phyloP scores from a whole-genome alignment of 1,284 basidiomycete species.

The Apiotrichum gracile region DNA sequence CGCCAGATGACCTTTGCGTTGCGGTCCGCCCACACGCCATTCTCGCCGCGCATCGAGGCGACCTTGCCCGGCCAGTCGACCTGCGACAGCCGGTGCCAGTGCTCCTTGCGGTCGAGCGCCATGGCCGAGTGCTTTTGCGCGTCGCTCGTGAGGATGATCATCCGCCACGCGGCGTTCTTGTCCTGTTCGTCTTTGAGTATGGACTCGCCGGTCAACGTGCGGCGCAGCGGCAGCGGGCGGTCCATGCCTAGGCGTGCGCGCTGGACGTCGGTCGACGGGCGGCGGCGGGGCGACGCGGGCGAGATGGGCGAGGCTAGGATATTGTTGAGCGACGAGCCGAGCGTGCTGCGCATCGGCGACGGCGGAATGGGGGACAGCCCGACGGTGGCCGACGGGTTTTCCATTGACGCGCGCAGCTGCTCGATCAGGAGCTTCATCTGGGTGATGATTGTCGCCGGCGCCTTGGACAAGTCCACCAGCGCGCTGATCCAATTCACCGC shows the following conservation, averaged over 20 bases:
- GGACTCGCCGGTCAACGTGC: constrained; percentile 42
- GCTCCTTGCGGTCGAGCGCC: constrained; percentile 43
- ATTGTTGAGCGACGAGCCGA: neutral
- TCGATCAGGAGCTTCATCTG: constrained; percentile 41
- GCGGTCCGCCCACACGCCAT: constrained; percentile 70
- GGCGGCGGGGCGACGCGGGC: constrained; percentile 4
- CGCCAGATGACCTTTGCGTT: constrained; percentile 57
- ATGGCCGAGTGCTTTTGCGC: constrained; percentile 35
- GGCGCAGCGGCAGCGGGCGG: constrained; percentile 26
- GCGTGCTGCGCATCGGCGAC: neutral
- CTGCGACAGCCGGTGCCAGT: constrained; percentile 40
- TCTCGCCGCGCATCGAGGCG: constrained; percentile 51
- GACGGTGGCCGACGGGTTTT: neutral
- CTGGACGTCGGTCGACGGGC: constrained; percentile 31
- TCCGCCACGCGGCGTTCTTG: constrained; percentile 46
- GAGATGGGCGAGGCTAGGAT: neutral
- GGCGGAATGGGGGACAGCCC: neutral
- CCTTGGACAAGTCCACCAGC: constrained; percentile 29
- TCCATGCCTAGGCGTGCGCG: constrained; percentile 2
- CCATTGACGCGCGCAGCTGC: constrained; percentile 23
- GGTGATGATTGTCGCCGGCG: constrained; percentile 26
- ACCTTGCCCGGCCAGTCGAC: constrained; percentile 44
- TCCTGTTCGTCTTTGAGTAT: constrained; percentile 43
- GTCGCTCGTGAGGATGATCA: constrained; percentile 45
- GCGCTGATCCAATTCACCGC: constrained; percentile 26